Conservation (phyloP, 2,329 filamentous ascomycete genomes). For the Colletotrichum cereale region DNA sequence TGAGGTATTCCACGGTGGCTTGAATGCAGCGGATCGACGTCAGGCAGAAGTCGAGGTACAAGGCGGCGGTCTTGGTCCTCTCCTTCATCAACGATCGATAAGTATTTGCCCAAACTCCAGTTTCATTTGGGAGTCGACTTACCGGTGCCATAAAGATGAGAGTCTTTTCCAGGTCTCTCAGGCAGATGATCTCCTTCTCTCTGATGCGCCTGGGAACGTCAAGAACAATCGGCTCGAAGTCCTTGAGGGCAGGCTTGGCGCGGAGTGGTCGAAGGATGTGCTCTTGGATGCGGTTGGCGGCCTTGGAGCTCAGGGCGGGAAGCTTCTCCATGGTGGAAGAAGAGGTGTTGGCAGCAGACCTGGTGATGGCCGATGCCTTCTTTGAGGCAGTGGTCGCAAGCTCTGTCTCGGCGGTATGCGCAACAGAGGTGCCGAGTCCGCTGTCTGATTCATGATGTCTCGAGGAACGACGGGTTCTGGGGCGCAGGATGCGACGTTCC, state of each 20-base stretch:
- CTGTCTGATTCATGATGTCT: slow-evolving; percentile 86
- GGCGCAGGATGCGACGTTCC: slow-evolving; percentile 65
- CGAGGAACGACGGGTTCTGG: slow-evolving; percentile 66
- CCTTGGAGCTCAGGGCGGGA: slow-evolving; percentile 74
- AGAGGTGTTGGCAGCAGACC: slow-evolving; percentile 63
- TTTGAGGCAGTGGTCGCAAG: slow-evolving; percentile 54
- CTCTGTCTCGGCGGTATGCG: slow-evolving; percentile 67
- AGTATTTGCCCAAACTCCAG: slow-evolving; percentile 72
- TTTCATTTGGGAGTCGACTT: slow-evolving; percentile 73
- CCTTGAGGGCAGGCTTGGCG: slow-evolving; percentile 77
- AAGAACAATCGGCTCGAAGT: slow-evolving; percentile 84
- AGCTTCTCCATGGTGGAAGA: slow-evolving; percentile 62
- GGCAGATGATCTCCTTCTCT: slow-evolving; percentile 87
- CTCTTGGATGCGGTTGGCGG: slow-evolving; percentile 83
- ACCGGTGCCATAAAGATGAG: slow-evolving; percentile 92
- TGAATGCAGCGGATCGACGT: slow-evolving; percentile 91
- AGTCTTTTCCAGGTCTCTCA: slow-evolving; percentile 94
- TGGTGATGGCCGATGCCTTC: slow-evolving; percentile 70
- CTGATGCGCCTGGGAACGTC: slow-evolving; percentile 84
- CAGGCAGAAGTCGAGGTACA: slow-evolving; percentile 90
- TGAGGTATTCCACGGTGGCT: slow-evolving; percentile 86
- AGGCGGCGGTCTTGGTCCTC: slow-evolving; percentile 76
- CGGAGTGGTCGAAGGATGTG: slow-evolving; percentile 84
- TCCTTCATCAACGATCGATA: slow-evolving; percentile 83
- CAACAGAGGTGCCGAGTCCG: slow-evolving; percentile 86